Conservation (phyloP, 768 basidiomycete species). For the Boletus rubropictus region DNA sequence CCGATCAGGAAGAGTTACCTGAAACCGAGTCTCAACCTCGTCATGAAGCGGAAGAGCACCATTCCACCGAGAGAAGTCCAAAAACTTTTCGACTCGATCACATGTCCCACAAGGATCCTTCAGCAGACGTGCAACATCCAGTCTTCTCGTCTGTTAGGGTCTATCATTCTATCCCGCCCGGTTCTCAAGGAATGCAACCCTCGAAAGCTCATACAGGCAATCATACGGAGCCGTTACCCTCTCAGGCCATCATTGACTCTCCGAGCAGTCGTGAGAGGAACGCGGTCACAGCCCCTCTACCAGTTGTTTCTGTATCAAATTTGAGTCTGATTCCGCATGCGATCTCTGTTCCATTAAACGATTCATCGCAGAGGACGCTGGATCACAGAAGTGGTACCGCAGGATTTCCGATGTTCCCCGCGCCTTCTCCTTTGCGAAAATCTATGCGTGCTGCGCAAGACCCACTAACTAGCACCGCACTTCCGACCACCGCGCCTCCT, state of each 20-base stretch:
- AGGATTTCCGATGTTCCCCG: slow-evolving; percentile 60
- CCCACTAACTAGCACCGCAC: slow-evolving; percentile 29
- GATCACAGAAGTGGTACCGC: slow-evolving; percentile 38
- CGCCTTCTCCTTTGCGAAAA: slow-evolving; percentile 64
- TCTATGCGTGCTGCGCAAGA: slow-evolving; percentile 52
- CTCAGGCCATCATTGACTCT: slow-evolving; percentile 1
- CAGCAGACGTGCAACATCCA: slow-evolving; percentile 15
- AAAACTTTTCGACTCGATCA: neutral
- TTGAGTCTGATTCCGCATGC: slow-evolving; percentile 6
- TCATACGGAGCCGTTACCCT: slow-evolving; percentile 20
- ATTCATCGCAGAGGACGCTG: slow-evolving; percentile 24
- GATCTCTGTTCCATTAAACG: slow-evolving; percentile 34
- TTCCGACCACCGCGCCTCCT: slow-evolving; percentile 34
- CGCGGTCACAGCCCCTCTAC: slow-evolving; percentile 23
- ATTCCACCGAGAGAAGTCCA: neutral
- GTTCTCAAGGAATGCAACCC: slow-evolving; percentile 21
- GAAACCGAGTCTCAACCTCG: neutral
- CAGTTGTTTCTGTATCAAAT: slow-evolving; percentile 11
- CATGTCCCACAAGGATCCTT: slow-evolving; percentile 5
- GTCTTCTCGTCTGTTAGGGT: slow-evolving; percentile 30
- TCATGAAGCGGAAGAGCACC: neutral
- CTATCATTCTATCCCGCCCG: slow-evolving; percentile 36
- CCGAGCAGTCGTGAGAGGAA: slow-evolving; percentile 10
- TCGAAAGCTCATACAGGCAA: slow-evolving; percentile 3
- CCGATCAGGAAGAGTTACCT: neutral